A percentile compares a stretch with the other conserved stretches of the same genome.
These are phyloP conservation scores for Lasiosphaeria ovina DNA, from an alignment of 495 filamentous ascomycete species.

Conservation along the genomic window DNA sequence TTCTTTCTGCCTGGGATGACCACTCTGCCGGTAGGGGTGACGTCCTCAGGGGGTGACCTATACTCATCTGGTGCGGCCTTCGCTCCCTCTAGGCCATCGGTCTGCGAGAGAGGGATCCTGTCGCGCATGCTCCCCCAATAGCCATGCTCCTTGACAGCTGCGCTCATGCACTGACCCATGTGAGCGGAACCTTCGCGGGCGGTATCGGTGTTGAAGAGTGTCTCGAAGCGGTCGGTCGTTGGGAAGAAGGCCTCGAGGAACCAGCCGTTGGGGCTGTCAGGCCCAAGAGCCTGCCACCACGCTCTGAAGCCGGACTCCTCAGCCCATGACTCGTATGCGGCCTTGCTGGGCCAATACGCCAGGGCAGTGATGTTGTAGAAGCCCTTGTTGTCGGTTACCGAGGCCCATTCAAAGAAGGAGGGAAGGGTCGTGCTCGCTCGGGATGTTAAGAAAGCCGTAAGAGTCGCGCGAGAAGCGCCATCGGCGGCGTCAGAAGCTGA, in stretches of 20 bases:
- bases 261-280: slow-evolving; percentile 24
- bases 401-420: slow-evolving; percentile 25
- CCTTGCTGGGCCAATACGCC: slow-evolving; percentile 31
- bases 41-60: not conserved
- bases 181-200: slow-evolving; percentile 29
- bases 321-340: slow-evolving; percentile 24
- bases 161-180: slow-evolving; percentile 25
- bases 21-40: slow-evolving; percentile 3
- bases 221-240: slow-evolving; percentile 31
- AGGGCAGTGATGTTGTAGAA: slow-evolving; percentile 28
- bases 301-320: slow-evolving; percentile 24
- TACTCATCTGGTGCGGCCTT: not conserved
- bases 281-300: slow-evolving; percentile 30
- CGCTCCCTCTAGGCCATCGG: slow-evolving; percentile 22
- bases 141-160: slow-evolving; percentile 24
- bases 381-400: slow-evolving; percentile 25
- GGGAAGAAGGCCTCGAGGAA: slow-evolving; percentile 36
- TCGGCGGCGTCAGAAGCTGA: slow-evolving; percentile 1
- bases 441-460: slow-evolving; percentile 15
- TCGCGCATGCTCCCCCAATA: slow-evolving; percentile 39
- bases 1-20: slow-evolving; percentile 26
- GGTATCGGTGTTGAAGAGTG: slow-evolving; percentile 27
- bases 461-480: slow-evolving; percentile 12
- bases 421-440: slow-evolving; percentile 5
- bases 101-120: slow-evolving; percentile 29